Conservation (phyloP, 805 yeast genomes). For the Candida tallmaniae region DNA sequence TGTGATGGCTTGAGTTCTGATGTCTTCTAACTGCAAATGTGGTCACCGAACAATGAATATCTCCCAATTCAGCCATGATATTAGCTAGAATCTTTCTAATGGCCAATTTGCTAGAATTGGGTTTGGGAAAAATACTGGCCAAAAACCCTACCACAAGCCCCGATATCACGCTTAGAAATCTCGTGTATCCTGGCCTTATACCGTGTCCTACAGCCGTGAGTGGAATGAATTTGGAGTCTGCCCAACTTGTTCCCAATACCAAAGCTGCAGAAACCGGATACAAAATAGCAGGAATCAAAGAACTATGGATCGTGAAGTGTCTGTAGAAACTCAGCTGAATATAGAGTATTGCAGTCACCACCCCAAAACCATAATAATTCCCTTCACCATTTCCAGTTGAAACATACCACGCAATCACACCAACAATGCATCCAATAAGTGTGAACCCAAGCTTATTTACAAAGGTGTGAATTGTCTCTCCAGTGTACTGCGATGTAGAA, state of each 20-base stretch:
- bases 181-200: slow-evolving; percentile 19
- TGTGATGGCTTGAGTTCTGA: slow-evolving; percentile 17
- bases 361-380: slow-evolving; percentile 29
- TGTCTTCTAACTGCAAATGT: slow-evolving; percentile 21
- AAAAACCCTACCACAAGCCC: slow-evolving; percentile 29
- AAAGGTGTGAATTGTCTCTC: slow-evolving; percentile 24
- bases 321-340: slow-evolving; percentile 21
- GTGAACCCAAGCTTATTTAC: slow-evolving; percentile 21
- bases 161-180: slow-evolving; percentile 24
- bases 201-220: slow-evolving; percentile 31
- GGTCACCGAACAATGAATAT: slow-evolving; percentile 24
- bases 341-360: slow-evolving; percentile 23
- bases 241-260: slow-evolving; percentile 32
- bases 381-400: slow-evolving; percentile 28
- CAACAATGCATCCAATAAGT: slow-evolving; percentile 25
- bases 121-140: slow-evolving; percentile 27
- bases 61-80: slow-evolving; percentile 21
- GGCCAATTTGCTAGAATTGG: slow-evolving; percentile 23
- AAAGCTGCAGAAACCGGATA: slow-evolving; percentile 23
- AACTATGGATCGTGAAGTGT: slow-evolving; percentile 26
- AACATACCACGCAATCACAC: slow-evolving; percentile 32
- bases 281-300: slow-evolving; percentile 24
- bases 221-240: slow-evolving; percentile 20
- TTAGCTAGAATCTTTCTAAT: slow-evolving; percentile 20
- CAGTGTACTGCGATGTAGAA: slow-evolving; percentile 26